These are phyloP conservation scores for Leccinum aurantiacum DNA, from an alignment of 768 basidiomycete species.

Conservation along the genomic window DNA sequence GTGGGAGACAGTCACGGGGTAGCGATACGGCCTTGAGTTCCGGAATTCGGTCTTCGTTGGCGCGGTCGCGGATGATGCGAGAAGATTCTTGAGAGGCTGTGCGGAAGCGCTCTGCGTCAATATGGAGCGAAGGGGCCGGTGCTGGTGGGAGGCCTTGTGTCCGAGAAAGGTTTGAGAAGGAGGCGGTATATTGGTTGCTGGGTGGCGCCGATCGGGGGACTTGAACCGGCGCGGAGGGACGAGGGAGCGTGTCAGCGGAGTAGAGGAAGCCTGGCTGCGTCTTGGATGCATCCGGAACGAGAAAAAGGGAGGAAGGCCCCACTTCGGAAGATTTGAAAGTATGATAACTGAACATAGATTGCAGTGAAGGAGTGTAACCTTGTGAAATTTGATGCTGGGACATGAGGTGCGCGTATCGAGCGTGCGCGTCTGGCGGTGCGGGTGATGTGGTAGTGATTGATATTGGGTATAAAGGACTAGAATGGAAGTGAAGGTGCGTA, in stretches of 20 bases:
- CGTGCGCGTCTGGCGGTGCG: constrained; percentile 46
- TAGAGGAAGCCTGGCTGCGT: constrained; percentile 28
- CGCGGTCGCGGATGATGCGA: constrained; percentile 33
- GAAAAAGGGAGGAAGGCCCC: constrained; percentile 45
- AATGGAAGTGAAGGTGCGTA: constrained; percentile 19
- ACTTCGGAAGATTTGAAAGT: constrained; percentile 35
- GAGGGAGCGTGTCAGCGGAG: constrained; percentile 36
- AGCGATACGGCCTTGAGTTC: constrained; percentile 65
- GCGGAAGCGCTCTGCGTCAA: constrained; percentile 29
- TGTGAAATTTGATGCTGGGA: constrained; percentile 74
- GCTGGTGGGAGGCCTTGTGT: constrained; percentile 22
- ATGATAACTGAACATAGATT: constrained; percentile 63
- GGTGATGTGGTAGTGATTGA: constrained; percentile 72
- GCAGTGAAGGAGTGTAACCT: constrained; percentile 75
- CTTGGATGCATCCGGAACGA: constrained; percentile 38
- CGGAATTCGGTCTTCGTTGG: constrained; percentile 33
- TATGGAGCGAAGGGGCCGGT: constrained; percentile 25
- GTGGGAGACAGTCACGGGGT: constrained; percentile 69
- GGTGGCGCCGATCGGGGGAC: constrained; percentile 9
- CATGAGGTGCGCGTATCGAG: constrained; percentile 74
- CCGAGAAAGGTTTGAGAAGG: constrained; percentile 30
- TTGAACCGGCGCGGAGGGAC: constrained; percentile 31
- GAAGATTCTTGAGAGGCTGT: constrained; percentile 37
- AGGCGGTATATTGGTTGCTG: constrained; percentile 17
- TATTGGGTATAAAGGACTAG: constrained; percentile 43